Evolutionary conservation across 2,329 filamentous ascomycete genomes (phyloP).

Genomic region (Parafenestella ontariensis): DNA sequence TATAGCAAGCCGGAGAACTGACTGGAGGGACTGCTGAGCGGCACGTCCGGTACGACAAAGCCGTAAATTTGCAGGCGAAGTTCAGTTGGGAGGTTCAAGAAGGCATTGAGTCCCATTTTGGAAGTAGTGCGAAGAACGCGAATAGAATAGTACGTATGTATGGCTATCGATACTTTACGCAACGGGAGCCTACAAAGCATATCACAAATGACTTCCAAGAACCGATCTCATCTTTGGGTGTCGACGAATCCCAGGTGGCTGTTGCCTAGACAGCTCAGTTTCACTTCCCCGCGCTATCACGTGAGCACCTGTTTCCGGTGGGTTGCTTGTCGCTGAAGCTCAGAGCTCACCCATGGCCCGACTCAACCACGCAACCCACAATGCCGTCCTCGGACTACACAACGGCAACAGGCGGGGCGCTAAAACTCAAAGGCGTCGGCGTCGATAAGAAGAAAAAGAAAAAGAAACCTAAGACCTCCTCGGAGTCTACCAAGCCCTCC

Average conservation of each 20-base stretch:
- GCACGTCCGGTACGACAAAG: background rate
- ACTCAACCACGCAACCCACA: conserved; percentile 5
- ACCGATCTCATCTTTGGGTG: too few relatives aligned
- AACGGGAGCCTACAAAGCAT: too few relatives aligned
- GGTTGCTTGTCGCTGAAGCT: background rate
- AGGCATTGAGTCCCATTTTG: background rate
- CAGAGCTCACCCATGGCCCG: background rate
- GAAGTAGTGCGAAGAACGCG: background rate
- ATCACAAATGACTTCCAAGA: too few relatives aligned
- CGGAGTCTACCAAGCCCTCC: conserved; percentile 8
- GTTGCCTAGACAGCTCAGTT: too few relatives aligned
- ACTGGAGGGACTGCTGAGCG: background rate
- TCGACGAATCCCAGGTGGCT: too few relatives aligned
- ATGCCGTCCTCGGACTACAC: conserved; percentile 82
- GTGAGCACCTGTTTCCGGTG: background rate
- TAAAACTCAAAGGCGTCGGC: conserved; percentile 83
- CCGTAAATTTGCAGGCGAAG: conserved; percentile 28
- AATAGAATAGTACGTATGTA: too few relatives aligned
- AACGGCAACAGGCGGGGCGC: conserved; percentile 71
- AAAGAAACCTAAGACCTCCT: conserved; percentile 49
- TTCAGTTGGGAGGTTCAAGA: conserved; percentile 26
- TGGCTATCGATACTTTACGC: too few relatives aligned
- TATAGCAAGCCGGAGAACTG: conserved; percentile 11
- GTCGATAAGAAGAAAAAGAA: conserved; percentile 69
- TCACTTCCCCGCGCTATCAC: too few relatives aligned